Base-by-base conservation (phyloP, 2,329 filamentous ascomycete genomes). In the Pseudocercospora pini-densiflorae region DNA sequence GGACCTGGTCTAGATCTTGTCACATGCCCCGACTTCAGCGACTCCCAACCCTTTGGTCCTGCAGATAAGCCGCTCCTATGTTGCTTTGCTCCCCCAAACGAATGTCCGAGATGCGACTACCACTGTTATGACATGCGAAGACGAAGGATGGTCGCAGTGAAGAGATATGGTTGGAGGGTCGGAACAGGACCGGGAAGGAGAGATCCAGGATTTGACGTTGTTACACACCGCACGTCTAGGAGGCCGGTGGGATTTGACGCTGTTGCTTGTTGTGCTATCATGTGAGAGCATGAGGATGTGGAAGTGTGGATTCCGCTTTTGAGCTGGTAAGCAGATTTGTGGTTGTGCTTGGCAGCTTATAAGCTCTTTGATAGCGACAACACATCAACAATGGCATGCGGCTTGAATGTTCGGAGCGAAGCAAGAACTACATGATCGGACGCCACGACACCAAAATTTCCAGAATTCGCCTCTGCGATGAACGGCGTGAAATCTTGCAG, bases 1-100 rank as follows among this genome's bases (percentile, higher is more conserved):
- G 75, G 73, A 5, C 75, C 74, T 36, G 73, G 76, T 43, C 75
- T 74, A 24, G 78, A 83, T 62, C 77, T 83, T 19, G 69, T 80
- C 43, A 81, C 71, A 64, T 83, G 81, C 68, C 78, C 78, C 8
- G 69, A 77, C 61, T 81, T 80, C 59, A 55, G 67, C 62, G 63
- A 66, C 36, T 54, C 49, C 23, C 73, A 76, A 58, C 70, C 71
- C 1, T 68, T 65, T 58, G 72, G 73, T 12, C 68, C 71, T 21
- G 71, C 71, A 31, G 68, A 70, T 23, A 70, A 72, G 45, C 73
- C 72, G 16, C 67, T 66, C 1, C 67, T 68, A 9, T 65, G 67
- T 31, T 62, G 62, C 31, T 75, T 68, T 62, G 72, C 71, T 1
- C 65, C 64, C 3, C 16, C n/a, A 10, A 31, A 62, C 33, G 64